phyloP scores from a whole-genome alignment of 2,329 filamentous ascomycete species.

The Epichloe uncinata region DNA sequence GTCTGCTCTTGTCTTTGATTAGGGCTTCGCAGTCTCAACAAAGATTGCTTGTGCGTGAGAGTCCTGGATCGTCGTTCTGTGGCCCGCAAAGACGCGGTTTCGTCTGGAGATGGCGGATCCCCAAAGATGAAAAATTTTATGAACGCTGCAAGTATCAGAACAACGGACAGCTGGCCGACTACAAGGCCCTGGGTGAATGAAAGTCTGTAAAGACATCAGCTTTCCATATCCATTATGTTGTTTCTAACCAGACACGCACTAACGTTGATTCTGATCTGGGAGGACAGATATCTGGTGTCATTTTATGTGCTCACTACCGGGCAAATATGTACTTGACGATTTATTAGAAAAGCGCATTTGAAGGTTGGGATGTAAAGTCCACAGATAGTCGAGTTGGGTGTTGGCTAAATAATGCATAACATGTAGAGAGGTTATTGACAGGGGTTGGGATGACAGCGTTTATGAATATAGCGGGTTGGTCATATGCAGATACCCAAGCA shows the following conservation, averaged over 20 bases:
- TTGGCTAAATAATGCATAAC: not conserved
- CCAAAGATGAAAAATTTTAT: conserved; percentile 99
- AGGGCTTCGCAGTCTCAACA: conserved; percentile 46
- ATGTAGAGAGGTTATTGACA: not conserved
- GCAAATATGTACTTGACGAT: not conserved
- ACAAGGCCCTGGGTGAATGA: conserved; percentile 92
- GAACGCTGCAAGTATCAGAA: conserved; percentile 81
- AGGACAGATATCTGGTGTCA: conserved; percentile 30
- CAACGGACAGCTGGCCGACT: conserved; percentile 83
- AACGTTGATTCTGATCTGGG: conserved; percentile 32
- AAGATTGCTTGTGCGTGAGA: conserved; percentile 61
- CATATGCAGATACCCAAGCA: conserved; percentile 3
- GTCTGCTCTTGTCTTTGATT: conserved; percentile 27
- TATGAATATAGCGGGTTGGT: not conserved
- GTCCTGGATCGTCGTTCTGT: conserved; percentile 61
- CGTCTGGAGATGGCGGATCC: conserved; percentile 73
- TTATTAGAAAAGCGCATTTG: not conserved
- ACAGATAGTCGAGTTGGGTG: not conserved
- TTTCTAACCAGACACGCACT: conserved; percentile 12
- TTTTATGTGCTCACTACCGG: conserved; percentile 8
- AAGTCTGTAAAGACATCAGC: conserved; percentile 29
- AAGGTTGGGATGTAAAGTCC: not conserved
- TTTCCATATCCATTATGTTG: not conserved
- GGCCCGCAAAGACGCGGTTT: conserved; percentile 61
- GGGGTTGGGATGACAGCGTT: not conserved